phyloP scores from a whole-genome alignment of 225 moss, liverwort and hornwort genomes.

The Takakia lepidozioides region DNA sequence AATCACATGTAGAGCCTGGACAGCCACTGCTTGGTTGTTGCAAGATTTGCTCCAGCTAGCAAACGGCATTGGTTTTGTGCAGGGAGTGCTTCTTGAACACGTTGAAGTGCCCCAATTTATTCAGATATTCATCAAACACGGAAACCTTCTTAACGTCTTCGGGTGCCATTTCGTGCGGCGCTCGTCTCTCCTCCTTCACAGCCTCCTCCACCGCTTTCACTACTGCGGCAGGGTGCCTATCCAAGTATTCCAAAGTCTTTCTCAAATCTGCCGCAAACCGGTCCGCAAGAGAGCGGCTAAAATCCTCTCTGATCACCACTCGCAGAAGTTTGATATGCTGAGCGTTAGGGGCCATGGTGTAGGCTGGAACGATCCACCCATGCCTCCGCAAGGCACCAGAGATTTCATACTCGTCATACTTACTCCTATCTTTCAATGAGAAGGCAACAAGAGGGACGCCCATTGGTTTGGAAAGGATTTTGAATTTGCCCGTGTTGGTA shows the following conservation, averaged over 20 bases:
- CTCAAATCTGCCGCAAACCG: constrained; percentile 40
- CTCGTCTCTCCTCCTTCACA: neutral
- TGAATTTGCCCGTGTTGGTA: constrained; percentile 37
- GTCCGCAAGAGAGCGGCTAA: constrained; percentile 59
- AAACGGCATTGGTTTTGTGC: no score
- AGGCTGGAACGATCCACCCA: constrained; percentile 73
- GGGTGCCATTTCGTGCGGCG: neutral
- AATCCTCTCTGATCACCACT: constrained; percentile 71
- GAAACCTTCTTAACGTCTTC: constrained; percentile 7
- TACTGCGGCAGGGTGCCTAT: constrained; percentile 13
- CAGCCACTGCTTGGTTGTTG: no score
- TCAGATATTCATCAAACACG: constrained; percentile 14
- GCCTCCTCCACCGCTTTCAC: constrained; percentile 5
- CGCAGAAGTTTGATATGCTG: constrained; percentile 56
- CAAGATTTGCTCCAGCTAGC: no score
- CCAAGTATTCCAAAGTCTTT: constrained; percentile 18
- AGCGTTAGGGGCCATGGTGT: constrained; percentile 83
- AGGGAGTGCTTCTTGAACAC: no score
- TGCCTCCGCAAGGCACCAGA: constrained; percentile 28
- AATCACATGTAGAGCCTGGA: no score
- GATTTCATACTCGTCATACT: constrained; percentile 56
- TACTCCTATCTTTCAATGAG: constrained; percentile 34
- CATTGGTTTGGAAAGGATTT: constrained; percentile 48
- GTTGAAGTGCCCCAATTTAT: no score
- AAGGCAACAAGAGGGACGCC: constrained; percentile 81